Percentiles rank a stretch among this genome's conserved stretches.
These are phyloP conservation scores for Diaporthe sp. DNA, from an alignment of 2,329 filamentous ascomycete genomes.

Conservation along the genomic window DNA sequence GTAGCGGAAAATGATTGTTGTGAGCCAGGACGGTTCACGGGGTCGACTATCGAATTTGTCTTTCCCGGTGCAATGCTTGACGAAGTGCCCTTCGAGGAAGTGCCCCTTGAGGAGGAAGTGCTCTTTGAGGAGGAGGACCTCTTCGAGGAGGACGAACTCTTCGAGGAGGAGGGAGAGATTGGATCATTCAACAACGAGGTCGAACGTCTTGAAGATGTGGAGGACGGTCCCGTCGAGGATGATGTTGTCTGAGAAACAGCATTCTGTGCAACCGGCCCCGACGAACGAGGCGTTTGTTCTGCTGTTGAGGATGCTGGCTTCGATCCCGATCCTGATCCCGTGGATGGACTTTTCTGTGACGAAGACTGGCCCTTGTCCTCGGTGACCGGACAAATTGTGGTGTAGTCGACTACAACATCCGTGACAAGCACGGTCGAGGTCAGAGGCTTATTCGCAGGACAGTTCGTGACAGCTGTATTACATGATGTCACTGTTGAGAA, in stretches of 20 bases:
- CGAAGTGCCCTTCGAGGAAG: neutral
- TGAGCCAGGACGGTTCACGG: neutral
- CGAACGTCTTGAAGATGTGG: neutral
- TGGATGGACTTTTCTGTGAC: neutral
- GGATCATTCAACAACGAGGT: neutral
- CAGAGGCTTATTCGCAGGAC: constrained; percentile 15
- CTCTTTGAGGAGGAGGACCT: neutral
- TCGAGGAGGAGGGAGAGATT: neutral
- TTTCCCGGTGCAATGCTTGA: neutral
- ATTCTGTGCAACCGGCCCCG: neutral
- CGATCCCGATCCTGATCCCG: neutral
- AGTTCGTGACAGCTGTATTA: constrained; percentile 25
- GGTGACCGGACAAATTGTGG: constrained; percentile 35
- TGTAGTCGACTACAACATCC: constrained; percentile 22
- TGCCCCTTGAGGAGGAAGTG: neutral
- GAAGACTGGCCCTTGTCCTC: neutral
- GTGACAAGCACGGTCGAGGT: constrained; percentile 28
- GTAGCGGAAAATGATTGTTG: neutral
- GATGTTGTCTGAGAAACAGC: neutral
- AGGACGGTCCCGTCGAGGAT: neutral
- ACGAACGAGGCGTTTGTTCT: neutral
- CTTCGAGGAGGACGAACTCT: neutral
- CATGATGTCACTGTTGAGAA: constrained; percentile 32
- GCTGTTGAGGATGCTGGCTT: neutral
- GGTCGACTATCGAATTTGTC: neutral